phyloP scores from a whole-genome alignment of 768 basidiomycete genomes.

The Agaricus blazei region DNA sequence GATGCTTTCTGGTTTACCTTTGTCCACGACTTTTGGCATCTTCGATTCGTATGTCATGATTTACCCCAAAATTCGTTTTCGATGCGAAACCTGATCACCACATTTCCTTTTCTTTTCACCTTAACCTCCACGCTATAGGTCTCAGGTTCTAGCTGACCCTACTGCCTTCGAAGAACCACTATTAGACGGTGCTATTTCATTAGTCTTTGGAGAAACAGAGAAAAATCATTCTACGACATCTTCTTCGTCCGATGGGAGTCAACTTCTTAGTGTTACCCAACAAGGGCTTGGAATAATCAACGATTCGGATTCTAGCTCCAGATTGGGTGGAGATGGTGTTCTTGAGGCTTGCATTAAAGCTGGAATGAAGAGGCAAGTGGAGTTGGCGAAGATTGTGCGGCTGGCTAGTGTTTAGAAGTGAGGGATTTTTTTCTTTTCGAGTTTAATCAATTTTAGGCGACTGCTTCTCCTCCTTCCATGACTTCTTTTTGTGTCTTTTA shows the following conservation, averaged over 20 bases:
- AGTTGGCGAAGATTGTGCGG: slow-evolving; percentile 1
- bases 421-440: background rate
- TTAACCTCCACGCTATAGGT: slow-evolving; percentile 28
- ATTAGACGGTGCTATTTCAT: slow-evolving; percentile 63
- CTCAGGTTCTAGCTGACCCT: slow-evolving; percentile 72
- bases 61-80: slow-evolving; percentile 1
- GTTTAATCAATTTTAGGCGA: no score
- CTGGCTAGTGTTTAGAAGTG: background rate
- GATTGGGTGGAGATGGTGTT: slow-evolving; percentile 25
- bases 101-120: background rate
- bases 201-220: slow-evolving; percentile 45
- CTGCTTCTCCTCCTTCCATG: no score
- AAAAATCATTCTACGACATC: background rate
- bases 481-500: no score
- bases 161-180: slow-evolving; percentile 89
- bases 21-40: slow-evolving; percentile 69
- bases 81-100: background rate
- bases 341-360: slow-evolving; percentile 33
- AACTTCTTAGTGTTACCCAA: slow-evolving; percentile 49
- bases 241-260: slow-evolving; percentile 16
- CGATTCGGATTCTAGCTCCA: slow-evolving; percentile 7
- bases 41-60: slow-evolving; percentile 60
- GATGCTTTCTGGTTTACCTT: slow-evolving; percentile 29
- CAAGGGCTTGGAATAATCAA: slow-evolving; percentile 36
- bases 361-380: slow-evolving; percentile 21